A percentile compares a stretch with the other conserved stretches of the same genome.
Conservation (phyloP, 2,329 filamentous ascomycete genomes). For the Colletotrichum graminicola region DNA sequence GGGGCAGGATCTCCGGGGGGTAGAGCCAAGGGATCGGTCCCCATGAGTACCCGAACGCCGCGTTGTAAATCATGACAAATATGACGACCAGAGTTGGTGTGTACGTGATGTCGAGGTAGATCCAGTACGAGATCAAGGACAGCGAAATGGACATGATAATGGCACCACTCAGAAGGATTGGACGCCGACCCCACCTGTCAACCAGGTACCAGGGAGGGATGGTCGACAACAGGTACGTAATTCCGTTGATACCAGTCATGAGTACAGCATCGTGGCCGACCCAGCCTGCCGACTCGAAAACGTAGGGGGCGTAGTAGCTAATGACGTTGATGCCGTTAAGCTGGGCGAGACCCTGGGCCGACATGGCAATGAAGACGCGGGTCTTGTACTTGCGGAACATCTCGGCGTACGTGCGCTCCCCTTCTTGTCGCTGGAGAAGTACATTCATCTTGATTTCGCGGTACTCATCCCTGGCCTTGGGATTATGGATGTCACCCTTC, state of each 20-base stretch:
- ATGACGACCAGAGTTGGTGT: conserved; percentile 90
- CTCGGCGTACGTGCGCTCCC: conserved; percentile 88
- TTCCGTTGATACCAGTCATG: conserved; percentile 96
- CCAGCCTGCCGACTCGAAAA: conserved; percentile 99
- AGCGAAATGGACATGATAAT: conserved; percentile 90
- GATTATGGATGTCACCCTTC: conserved; percentile 92
- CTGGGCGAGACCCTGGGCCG: conserved; percentile 93
- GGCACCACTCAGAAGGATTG: conserved; percentile 90
- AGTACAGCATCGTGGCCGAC: conserved; percentile 88
- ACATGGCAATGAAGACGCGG: conserved; percentile 98
- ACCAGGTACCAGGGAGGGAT: conserved; percentile 98
- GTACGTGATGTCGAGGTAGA: conserved; percentile 82
- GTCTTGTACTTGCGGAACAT: conserved; percentile 96
- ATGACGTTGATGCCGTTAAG: conserved; percentile 99
- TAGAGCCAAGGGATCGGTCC: conserved; percentile 98
- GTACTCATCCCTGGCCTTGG: conserved; percentile 94
- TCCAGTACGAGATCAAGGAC: conserved; percentile 93
- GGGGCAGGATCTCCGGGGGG: conserved; percentile 95
- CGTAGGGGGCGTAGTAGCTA: conserved; percentile 96
- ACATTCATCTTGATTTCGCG: conserved; percentile 99
- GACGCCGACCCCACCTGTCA: conserved; percentile 88
- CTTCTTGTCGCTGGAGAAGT: conserved; percentile 91
- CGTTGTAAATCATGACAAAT: conserved; percentile 99
- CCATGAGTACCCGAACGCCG: conserved; percentile 94
- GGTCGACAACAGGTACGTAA: conserved; percentile 90